A percentile compares a stretch with the other conserved stretches of the same genome.
Evolutionary conservation across 2,329 filamentous ascomycete species (phyloP).

Genomic region (Cadophora luteo-olivacea): DNA sequence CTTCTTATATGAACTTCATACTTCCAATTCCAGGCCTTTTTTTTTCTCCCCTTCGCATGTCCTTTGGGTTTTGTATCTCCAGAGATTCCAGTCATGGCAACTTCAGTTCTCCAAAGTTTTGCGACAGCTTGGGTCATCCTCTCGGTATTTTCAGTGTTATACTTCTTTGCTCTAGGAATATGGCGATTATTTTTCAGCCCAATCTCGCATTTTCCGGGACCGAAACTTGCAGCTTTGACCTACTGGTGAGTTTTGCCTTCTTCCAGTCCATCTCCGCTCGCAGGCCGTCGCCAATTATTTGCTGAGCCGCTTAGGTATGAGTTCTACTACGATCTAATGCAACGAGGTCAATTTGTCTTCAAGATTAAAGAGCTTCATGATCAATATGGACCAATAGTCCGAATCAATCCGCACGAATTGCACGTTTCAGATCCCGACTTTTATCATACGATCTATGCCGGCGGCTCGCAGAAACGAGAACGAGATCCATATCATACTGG

Average conservation of each 20-base stretch:
- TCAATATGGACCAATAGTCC: constrained; percentile 49
- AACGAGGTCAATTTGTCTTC: constrained; percentile 51
- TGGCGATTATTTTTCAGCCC: constrained; percentile 40
- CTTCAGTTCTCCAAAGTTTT: not conserved
- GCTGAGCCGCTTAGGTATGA: constrained; percentile 32
- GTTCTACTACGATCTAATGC: constrained; percentile 51
- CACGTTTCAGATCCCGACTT: constrained; percentile 47
- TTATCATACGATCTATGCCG: constrained; percentile 49
- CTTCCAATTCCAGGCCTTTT: not conserved
- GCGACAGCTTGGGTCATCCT: no score
- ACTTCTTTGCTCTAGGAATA: constrained; percentile 18
- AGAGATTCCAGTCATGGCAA: not conserved
- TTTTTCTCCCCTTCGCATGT: not conserved
- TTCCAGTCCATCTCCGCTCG: no score
- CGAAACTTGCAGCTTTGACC: constrained; percentile 42
- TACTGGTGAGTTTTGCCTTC: constrained; percentile 13
- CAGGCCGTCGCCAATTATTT: no score
- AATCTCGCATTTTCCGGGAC: constrained; percentile 38
- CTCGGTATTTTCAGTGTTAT: not conserved
- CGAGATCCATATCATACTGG: constrained; percentile 29
- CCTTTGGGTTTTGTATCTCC: not conserved
- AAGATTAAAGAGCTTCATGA: constrained; percentile 52
- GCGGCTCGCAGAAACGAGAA: constrained; percentile 24
- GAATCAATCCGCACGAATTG: constrained; percentile 49
- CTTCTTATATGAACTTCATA: not conserved